Conservation (phyloP, 106 monocot genomes). For the Platanthera zijinensis region DNA sequence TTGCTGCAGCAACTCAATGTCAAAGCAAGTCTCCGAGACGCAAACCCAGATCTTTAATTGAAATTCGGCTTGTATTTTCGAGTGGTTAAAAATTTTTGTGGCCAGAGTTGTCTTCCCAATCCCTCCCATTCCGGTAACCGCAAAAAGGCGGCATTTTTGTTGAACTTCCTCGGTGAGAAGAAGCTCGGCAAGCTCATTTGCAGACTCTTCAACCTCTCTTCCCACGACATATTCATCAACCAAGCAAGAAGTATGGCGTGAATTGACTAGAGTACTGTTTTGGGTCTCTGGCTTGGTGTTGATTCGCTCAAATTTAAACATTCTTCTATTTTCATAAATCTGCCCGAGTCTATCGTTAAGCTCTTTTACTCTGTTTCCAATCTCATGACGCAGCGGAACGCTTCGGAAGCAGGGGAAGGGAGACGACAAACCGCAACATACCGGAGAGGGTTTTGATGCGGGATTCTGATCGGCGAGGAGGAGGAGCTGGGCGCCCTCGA, state of each 20-base stretch:
- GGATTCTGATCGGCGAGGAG: not conserved
- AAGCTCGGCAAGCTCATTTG: not conserved
- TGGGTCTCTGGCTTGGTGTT: too few relatives aligned
- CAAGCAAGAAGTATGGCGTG: too few relatives aligned
- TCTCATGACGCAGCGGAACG: not conserved
- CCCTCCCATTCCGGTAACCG: too few relatives aligned
- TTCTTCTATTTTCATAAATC: too few relatives aligned
- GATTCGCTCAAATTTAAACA: too few relatives aligned
- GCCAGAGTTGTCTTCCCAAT: conserved; percentile 15
- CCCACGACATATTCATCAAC: not conserved
- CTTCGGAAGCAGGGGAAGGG: not conserved
- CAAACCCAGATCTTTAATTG: conserved; percentile 22
- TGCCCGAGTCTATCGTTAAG: too few relatives aligned
- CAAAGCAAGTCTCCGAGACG: conserved; percentile 21
- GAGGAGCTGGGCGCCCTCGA: too few relatives aligned
- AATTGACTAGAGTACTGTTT: too few relatives aligned
- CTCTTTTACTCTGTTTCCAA: not conserved
- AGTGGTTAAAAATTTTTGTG: conserved; percentile 25
- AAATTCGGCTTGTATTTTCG: conserved; percentile 13
- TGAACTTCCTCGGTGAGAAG: not conserved
- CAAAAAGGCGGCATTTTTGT: not conserved
- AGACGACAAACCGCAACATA: too few relatives aligned
- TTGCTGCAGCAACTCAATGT: conserved; percentile 8
- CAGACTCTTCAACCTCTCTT: too few relatives aligned
- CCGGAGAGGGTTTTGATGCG: too few relatives aligned